Conservation (phyloP, 1,284 basidiomycete genomes). For the Peniophora sp. region DNA sequence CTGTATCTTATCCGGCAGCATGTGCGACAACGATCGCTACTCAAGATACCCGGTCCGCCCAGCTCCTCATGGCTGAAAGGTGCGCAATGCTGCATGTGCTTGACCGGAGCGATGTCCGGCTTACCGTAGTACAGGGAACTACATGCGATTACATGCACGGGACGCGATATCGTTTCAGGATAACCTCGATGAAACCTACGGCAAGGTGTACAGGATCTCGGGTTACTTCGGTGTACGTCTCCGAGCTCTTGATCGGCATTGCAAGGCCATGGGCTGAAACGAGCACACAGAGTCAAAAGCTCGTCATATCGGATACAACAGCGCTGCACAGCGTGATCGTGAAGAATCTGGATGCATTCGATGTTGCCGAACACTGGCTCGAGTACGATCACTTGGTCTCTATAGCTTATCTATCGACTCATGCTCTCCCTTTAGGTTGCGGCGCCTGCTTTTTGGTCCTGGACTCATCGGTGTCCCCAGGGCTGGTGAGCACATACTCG, state of each 20-base stretch:
- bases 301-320: neutral
- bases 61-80: neutral
- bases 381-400: neutral
- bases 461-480: neutral
- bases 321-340: neutral
- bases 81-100: neutral
- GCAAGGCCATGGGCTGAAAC: neutral
- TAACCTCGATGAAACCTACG: neutral
- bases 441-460: neutral
- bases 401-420: too few species aligned
- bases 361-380: neutral
- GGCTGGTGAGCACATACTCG: neutral
- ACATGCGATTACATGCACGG: neutral
- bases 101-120: too few species aligned
- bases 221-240: neutral
- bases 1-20: too few species aligned
- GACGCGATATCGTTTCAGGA: neutral
- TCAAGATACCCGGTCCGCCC: neutral
- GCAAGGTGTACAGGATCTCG: neutral
- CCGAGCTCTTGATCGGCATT: too few species aligned
- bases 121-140: neutral
- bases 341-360: neutral
- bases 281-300: neutral
- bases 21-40: neutral
- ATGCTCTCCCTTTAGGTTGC: too few species aligned